These are phyloP conservation scores for Phytopythium delawarense DNA, from an alignment of 352 stramenopile genomes.

Conservation along the genomic window DNA sequence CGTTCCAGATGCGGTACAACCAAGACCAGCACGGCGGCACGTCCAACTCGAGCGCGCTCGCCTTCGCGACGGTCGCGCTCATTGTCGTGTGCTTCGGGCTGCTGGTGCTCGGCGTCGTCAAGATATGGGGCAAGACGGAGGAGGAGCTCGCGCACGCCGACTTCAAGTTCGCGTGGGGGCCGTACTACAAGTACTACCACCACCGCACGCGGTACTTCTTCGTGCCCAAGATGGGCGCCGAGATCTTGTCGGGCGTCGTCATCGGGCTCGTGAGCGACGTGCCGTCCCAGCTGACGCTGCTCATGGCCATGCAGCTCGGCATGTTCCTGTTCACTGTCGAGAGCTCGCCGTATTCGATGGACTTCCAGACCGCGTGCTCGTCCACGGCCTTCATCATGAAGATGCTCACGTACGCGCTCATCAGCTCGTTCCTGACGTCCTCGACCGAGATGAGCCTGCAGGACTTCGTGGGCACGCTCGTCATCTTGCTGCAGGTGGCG, in stretches of 20 bases:
- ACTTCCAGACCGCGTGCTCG: conserved; percentile 69
- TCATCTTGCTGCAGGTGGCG: conserved; percentile 60
- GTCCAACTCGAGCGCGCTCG: conserved; percentile 42
- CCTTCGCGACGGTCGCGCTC: conserved; percentile 52
- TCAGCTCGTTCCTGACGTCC: conserved; percentile 66
- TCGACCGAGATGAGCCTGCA: conserved; percentile 40
- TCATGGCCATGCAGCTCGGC: conserved; percentile 62
- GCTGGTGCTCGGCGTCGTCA: conserved; percentile 59
- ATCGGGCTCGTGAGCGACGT: conserved; percentile 73
- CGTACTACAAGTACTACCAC: conserved; percentile 82
- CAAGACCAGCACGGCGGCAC: conserved; percentile 30
- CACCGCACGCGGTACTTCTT: conserved; percentile 68
- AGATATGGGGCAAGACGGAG: conserved; percentile 63
- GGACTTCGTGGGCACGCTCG: conserved; percentile 54
- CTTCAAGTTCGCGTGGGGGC: conserved; percentile 78
- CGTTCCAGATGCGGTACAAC: conserved; percentile 76
- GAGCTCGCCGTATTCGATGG: conserved; percentile 57
- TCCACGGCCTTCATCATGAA: conserved; percentile 77
- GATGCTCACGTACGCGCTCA: conserved; percentile 80
- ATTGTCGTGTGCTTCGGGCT: conserved; percentile 64
- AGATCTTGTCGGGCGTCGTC: conserved; percentile 69
- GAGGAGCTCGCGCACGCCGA: conserved; percentile 47
- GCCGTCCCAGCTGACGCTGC: conserved; percentile 64
- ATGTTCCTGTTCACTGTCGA: conserved; percentile 78
- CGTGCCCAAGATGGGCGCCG: conserved; percentile 71